Percentiles rank a stretch among this genome's conserved stretches.
Conservation (phyloP, 2,329 filamentous ascomycete species). For the Talaromyces sp. region DNA sequence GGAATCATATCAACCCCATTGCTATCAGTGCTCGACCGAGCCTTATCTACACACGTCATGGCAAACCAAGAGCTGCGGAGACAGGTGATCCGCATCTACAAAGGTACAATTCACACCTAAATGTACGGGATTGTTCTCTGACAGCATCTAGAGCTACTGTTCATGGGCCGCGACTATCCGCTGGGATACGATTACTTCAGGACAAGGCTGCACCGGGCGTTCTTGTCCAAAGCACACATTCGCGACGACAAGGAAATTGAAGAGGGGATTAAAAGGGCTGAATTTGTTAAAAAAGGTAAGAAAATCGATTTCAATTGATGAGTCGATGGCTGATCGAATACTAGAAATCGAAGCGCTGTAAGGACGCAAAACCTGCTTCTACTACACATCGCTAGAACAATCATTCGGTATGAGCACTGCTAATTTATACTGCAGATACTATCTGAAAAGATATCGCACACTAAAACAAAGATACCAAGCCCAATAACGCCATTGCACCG, state of each 20-base stretch:
- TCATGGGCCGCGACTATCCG: slow-evolving; percentile 80
- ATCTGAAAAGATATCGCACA: slow-evolving; percentile 84
- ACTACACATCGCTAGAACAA: background rate
- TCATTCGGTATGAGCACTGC: slow-evolving; percentile 4
- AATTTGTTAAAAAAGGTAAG: slow-evolving; percentile 85
- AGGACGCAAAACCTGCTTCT: slow-evolving; percentile 35
- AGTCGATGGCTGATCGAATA: background rate
- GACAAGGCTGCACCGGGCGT: slow-evolving; percentile 75
- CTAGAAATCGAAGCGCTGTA: slow-evolving; percentile 87
- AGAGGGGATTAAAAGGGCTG: slow-evolving; percentile 67
- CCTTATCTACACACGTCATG: slow-evolving; percentile 17
- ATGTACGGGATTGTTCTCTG: background rate
- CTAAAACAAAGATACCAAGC: slow-evolving; percentile 72
- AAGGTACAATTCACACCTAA: slow-evolving; percentile 53
- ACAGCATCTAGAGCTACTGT: slow-evolving; percentile 63
- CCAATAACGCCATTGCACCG: slow-evolving; percentile 15
- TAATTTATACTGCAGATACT: slow-evolving; percentile 59
- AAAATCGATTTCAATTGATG: background rate
- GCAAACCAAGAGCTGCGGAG: slow-evolving; percentile 59
- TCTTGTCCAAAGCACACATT: slow-evolving; percentile 67
- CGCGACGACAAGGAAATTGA: slow-evolving; percentile 69
- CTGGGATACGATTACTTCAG: slow-evolving; percentile 79
- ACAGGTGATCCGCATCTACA: slow-evolving; percentile 82
- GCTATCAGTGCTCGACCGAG: background rate
- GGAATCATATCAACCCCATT: background rate